Conservation (phyloP, 441 rosid species). For the Omphalea diandra region DNA sequence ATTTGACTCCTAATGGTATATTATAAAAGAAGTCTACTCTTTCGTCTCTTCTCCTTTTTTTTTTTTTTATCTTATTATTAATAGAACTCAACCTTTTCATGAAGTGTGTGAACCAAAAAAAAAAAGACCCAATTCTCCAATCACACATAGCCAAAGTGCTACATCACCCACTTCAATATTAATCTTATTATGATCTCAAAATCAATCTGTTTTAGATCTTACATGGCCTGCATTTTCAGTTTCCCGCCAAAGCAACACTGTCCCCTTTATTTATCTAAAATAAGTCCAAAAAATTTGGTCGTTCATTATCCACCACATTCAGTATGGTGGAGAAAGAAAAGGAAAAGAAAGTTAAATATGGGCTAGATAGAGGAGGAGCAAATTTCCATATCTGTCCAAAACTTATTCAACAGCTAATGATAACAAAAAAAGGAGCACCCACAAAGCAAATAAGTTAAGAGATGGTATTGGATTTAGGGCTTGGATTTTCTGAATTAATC, state of each 20-base stretch:
- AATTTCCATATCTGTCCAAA: conserved; percentile 24
- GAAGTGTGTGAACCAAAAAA: conserved; percentile 21
- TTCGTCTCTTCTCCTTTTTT: too few relatives aligned
- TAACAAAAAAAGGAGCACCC: conserved; percentile 18
- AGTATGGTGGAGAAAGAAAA: too few relatives aligned
- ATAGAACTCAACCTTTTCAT: background rate
- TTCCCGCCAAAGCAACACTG: conserved; percentile 26
- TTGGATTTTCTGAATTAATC: conserved; percentile 25
- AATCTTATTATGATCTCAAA: conserved; percentile 9
- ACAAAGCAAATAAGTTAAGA: background rate
- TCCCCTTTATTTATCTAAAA: background rate
- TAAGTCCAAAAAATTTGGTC: conserved; percentile 6
- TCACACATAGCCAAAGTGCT: conserved; percentile 28
- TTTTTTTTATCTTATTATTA: too few relatives aligned
- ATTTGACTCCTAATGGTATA: conserved; percentile 34
- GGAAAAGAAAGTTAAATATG: background rate
- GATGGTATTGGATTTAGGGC: conserved; percentile 5
- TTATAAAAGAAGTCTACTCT: conserved; percentile 26
- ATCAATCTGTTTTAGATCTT: background rate
- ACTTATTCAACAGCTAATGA: conserved; percentile 23
- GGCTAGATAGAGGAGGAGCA: conserved; percentile 11
- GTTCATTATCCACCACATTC: background rate
- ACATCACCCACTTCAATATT: conserved; percentile 19
- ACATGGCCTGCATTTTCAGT: background rate
- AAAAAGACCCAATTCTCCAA: conserved; percentile 27